These are phyloP conservation scores for Clitocybe nebularis DNA, from an alignment of 1,284 basidiomycete genomes.

Conservation along the genomic window DNA sequence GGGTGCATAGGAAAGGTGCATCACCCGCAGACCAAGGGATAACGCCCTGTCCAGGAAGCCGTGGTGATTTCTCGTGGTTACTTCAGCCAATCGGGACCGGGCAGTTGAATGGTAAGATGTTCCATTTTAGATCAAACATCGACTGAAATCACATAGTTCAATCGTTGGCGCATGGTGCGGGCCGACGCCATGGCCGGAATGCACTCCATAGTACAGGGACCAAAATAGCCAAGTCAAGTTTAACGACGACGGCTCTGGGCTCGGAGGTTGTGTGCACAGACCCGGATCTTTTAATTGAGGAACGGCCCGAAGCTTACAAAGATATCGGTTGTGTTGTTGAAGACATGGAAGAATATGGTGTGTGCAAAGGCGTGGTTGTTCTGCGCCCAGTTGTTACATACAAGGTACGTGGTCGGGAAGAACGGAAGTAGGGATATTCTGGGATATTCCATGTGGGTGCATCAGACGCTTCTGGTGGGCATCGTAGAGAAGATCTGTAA, in stretches of 20 bases:
- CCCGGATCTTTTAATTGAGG: constrained; percentile 31
- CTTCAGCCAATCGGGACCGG: constrained; percentile 31
- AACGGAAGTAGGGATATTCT: constrained; percentile 11
- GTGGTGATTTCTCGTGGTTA: constrained; percentile 33
- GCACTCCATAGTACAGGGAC: constrained; percentile 26
- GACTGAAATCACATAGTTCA: constrained; percentile 19
- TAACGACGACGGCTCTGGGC: constrained; percentile 30
- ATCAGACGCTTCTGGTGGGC: background rate
- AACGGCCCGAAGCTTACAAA: constrained; percentile 37
- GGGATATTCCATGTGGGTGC: constrained; percentile 8
- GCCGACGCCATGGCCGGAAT: constrained; percentile 30
- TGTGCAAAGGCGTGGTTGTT: constrained; percentile 25
- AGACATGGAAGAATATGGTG: constrained; percentile 27
- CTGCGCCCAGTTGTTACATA: constrained; percentile 31
- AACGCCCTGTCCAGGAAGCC: constrained; percentile 33
- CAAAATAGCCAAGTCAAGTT: constrained; percentile 24
- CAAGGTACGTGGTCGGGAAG: constrained; percentile 23
- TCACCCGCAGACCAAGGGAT: constrained; percentile 32
- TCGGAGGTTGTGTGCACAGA: constrained; percentile 34
- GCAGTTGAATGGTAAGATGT: constrained; percentile 29
- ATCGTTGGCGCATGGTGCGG: constrained; percentile 36
- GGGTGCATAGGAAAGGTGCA: constrained; percentile 36
- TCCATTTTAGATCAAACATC: constrained; percentile 1
- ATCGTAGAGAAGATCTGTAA: background rate
- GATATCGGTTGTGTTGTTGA: constrained; percentile 30